Base-by-base conservation (phyloP, 345 rosid genomes). In the Chamaenerion angustifolium region DNA sequence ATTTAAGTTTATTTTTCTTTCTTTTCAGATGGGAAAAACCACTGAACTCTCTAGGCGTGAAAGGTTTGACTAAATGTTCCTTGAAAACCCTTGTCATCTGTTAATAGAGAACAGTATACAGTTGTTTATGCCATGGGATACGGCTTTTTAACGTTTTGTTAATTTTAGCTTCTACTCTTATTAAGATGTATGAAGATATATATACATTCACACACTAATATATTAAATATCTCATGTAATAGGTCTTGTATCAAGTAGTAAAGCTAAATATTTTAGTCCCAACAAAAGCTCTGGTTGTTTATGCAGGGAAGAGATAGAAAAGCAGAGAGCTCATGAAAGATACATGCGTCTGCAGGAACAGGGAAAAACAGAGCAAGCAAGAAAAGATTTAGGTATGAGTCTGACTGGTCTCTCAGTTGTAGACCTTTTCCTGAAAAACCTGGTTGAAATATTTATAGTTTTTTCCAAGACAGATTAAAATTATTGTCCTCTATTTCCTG, bases 341-440 rank as follows among this genome's bases (percentile, higher is more conserved):
- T 87, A 81, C 71, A 90, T 90, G 96, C 86, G 72, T 85, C 76
- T 92, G 68, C 98, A 87, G 58, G 98, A 92, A 64, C 98, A 92
- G 61, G 98, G 98, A 46, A 92, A 92, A 76, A 87, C 95, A 5
- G 96, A 92, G 19, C 96, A 84, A 77, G 89, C 96, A 27, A 78
- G 68, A 70, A 92, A 92, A 65, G 96, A 92, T 65, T 72, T 92
- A 59, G 98, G 98, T 79, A 59, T 2, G 15, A 13, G 2, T 27
- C 19, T 18, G 15, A 50, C 54, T n/a, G 18, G 3, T 12, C 1
- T 11, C 41, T 45, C 48, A 9, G 11, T 15, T 49, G 8, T 49
- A 31, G 10, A 31, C 37, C 4, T 31, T 31, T 31, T 31, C 37
- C 27, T 23, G 27, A 5, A 31, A 31, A 31, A 31, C 37, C 37